Evolutionary conservation across 345 rosid genomes (phyloP), one percentile per base, ranked within the genome.

Genomic region (Eutrema japonicum): DNA sequence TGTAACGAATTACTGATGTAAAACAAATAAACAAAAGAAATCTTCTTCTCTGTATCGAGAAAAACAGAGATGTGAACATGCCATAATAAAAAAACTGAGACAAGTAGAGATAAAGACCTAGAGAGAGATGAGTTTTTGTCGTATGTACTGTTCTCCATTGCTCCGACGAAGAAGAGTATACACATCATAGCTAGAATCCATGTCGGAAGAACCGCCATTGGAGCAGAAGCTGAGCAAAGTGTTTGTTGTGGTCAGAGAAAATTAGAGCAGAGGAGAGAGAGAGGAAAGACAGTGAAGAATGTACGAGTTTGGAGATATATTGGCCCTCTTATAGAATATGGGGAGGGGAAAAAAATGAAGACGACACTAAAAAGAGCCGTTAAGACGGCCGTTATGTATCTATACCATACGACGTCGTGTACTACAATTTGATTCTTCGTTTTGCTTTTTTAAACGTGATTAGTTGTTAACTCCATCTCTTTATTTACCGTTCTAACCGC

Each of bases 331-430:
- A 77, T 72, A 77, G 69, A 71, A 51, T 60, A 40, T 48, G 16
- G 35, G 14, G 64, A 47, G 32, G 10, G 2, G 3, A 40, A 47
- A 30, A 30, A 62, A 38, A 37, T 33, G 7, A 59, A 72, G 40
- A 73, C 18, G 77, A 65, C 64, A 72, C 22, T 2, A 67, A 66
- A 72, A 73, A 62, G 64, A 73, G 74, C 73, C 77, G 81, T 78
- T 78, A 78, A 72, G 77, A 78, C 74, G 69, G 81, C 70, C 81
- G 81, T 78, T 73, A 78, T 51, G 73, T 66, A 78, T 45, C 26
- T 29, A 60, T 36, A 52, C 70, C 49, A 35, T 36, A 72, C 78
- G 68, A 26, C 16, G 72, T 58, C 68, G 68, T 65, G 3, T 57
- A 0, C 30, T 42, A 57, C 35, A 42, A 7, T 10, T 42, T 46